Percentiles rank a stretch among this genome's conserved stretches.
Conservation (phyloP, 228 moss, liverwort and hornwort species). For the Sphagnum fallax region DNA sequence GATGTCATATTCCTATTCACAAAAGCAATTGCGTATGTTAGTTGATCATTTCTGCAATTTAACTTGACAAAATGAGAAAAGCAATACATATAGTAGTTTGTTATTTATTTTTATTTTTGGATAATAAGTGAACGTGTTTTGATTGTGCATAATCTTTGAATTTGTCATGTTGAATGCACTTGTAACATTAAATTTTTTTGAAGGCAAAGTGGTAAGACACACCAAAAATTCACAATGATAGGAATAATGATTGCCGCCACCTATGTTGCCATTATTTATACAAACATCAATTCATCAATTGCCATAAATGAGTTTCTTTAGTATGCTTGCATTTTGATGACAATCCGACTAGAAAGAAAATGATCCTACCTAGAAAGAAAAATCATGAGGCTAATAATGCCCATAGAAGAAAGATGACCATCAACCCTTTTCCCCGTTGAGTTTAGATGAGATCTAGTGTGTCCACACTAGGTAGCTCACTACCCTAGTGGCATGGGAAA, state of each 20-base stretch:
- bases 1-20: constrained; percentile 80
- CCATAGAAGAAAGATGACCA: no score
- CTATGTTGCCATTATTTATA: constrained; percentile 16
- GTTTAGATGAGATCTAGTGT: no score
- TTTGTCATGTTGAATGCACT: background rate
- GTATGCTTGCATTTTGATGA: background rate
- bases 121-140: no score
- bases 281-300: background rate
- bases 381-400: background rate
- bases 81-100: background rate
- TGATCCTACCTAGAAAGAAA: background rate
- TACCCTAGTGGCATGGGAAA: no score
- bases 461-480: no score
- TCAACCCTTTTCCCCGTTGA: no score
- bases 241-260: constrained; percentile 80
- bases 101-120: background rate
- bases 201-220: background rate
- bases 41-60: background rate
- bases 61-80: background rate
- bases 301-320: background rate
- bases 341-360: background rate
- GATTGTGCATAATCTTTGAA: background rate
- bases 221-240: constrained; percentile 81
- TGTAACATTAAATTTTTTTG: no score
- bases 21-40: background rate